These are phyloP conservation scores for Fragaria vesca DNA, from an alignment of 306 rosid species.

Conservation along the genomic window DNA sequence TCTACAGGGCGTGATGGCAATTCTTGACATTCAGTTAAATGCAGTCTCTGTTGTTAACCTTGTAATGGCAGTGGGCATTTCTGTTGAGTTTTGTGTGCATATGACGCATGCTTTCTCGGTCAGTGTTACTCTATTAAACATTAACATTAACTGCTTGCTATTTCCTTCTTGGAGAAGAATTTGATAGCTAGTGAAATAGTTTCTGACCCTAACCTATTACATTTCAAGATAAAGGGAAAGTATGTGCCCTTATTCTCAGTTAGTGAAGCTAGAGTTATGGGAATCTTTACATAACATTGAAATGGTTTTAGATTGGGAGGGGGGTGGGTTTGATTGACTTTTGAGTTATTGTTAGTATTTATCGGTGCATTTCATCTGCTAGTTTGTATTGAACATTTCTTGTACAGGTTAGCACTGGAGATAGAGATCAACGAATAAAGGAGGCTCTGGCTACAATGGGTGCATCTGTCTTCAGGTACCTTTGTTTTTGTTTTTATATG, in stretches of 20 bases:
- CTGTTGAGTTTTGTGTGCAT: slow-evolving; percentile 97
- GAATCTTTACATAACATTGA: background rate
- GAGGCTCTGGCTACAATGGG: slow-evolving; percentile 97
- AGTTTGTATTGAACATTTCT: slow-evolving; percentile 4
- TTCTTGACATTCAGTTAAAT: slow-evolving; percentile 87
- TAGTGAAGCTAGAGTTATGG: background rate
- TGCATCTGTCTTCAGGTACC: slow-evolving; percentile 90
- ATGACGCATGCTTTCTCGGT: slow-evolving; percentile 89
- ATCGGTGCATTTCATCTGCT: background rate
- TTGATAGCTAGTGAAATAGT: background rate
- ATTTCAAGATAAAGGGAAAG: background rate
- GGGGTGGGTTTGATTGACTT: background rate
- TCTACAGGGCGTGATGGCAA: slow-evolving; percentile 95
- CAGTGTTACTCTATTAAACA: slow-evolving; percentile 36
- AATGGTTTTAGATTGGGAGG: background rate
- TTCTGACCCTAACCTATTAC: background rate
- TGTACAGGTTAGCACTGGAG: slow-evolving; percentile 78
- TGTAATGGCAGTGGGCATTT: slow-evolving; percentile 96
- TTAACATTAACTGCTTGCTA: background rate
- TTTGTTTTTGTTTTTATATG: background rate
- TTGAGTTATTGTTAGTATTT: background rate
- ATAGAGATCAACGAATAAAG: slow-evolving; percentile 70
- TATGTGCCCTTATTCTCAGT: background rate
- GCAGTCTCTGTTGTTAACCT: slow-evolving; percentile 97
- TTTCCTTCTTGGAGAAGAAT: background rate